Evolutionary conservation across 2,329 filamentous ascomycete genomes (phyloP).

Genomic region (Cercospora citrullina): DNA sequence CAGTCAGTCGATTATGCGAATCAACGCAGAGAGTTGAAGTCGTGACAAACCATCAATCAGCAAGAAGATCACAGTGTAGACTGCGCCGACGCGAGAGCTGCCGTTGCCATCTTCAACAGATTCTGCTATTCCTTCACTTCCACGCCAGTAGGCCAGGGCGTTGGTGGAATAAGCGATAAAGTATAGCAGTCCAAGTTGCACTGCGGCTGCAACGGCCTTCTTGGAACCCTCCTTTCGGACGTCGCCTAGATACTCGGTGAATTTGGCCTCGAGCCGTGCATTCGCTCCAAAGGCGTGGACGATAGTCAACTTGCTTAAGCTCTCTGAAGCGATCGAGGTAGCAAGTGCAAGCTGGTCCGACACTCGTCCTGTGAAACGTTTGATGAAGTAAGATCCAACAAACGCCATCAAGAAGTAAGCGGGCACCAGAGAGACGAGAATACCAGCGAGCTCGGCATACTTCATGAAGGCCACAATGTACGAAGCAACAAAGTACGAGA

Average conservation of each 20-base stretch:
- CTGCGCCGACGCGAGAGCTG: slow-evolving; percentile 44
- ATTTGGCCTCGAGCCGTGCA: slow-evolving; percentile 59
- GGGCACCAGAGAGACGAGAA: background rate
- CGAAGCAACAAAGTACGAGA: background rate
- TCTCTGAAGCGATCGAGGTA: slow-evolving; percentile 63
- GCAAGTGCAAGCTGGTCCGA: slow-evolving; percentile 58
- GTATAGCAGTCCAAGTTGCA: slow-evolving; percentile 63
- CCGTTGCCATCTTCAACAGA: slow-evolving; percentile 34
- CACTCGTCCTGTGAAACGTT: slow-evolving; percentile 54
- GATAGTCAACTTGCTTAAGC: slow-evolving; percentile 55
- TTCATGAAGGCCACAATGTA: background rate
- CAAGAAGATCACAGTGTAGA: slow-evolving; percentile 58
- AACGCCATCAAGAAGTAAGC: background rate
- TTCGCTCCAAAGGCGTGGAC: slow-evolving; percentile 56
- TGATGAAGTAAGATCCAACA: slow-evolving; percentile 44
- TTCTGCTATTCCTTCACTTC: slow-evolving; percentile 56
- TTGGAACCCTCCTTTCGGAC: slow-evolving; percentile 57
- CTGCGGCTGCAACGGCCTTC: slow-evolving; percentile 58
- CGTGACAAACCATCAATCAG: slow-evolving; percentile 48
- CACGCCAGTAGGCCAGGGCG: slow-evolving; percentile 68
- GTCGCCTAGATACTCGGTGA: slow-evolving; percentile 53
- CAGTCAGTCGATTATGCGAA: background rate
- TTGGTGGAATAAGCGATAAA: slow-evolving; percentile 69
- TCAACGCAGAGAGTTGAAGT: background rate
- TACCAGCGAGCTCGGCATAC: background rate